A percentile compares a stretch with the other conserved stretches of the same genome.
Conservation (phyloP, 495 filamentous ascomycete species). For the Penicillium cinerascens region DNA sequence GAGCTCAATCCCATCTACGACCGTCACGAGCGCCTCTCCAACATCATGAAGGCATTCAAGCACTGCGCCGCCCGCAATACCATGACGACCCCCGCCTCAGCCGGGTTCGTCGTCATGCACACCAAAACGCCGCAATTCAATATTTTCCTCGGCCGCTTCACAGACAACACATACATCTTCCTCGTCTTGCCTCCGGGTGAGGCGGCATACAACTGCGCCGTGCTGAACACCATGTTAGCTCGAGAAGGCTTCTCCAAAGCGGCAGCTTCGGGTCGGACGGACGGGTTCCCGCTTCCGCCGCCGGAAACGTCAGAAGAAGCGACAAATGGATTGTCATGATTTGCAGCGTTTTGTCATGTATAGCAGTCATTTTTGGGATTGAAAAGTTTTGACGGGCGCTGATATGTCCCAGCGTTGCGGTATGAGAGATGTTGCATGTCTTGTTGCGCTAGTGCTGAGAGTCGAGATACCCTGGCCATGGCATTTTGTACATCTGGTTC, state of each 20-base stretch:
- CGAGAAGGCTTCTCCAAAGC: constrained; percentile 67
- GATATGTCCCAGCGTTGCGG: constrained; percentile 24
- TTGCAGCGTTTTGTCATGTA: constrained; percentile 20
- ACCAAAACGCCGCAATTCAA: constrained; percentile 74
- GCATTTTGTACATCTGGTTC: constrained; percentile 1
- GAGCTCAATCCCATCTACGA: constrained; percentile 81
- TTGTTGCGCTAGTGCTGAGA: constrained; percentile 1
- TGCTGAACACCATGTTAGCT: constrained; percentile 84
- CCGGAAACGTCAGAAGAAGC: constrained; percentile 30
- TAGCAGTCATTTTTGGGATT: constrained; percentile 13
- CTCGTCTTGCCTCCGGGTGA: constrained; percentile 86
- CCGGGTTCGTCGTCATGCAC: constrained; percentile 62
- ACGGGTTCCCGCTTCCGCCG: constrained; percentile 44
- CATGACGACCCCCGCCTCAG: constrained; percentile 47
- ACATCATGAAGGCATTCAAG: constrained; percentile 97
- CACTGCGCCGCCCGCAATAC: constrained; percentile 65
- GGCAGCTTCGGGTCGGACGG: constrained; percentile 34
- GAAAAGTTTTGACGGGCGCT: constrained; percentile 23
- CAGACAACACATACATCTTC: constrained; percentile 93
- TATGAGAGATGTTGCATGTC: constrained; percentile 21
- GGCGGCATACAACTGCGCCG: constrained; percentile 79
- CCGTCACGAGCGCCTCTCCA: constrained; percentile 89
- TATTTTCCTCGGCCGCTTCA: constrained; percentile 88
- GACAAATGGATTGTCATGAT: constrained; percentile 10
- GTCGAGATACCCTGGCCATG: constrained; percentile 15